Evolutionary conservation across 2,329 filamentous ascomycete species (phyloP).

Genomic region (Coniochaeta ligniaria): DNA sequence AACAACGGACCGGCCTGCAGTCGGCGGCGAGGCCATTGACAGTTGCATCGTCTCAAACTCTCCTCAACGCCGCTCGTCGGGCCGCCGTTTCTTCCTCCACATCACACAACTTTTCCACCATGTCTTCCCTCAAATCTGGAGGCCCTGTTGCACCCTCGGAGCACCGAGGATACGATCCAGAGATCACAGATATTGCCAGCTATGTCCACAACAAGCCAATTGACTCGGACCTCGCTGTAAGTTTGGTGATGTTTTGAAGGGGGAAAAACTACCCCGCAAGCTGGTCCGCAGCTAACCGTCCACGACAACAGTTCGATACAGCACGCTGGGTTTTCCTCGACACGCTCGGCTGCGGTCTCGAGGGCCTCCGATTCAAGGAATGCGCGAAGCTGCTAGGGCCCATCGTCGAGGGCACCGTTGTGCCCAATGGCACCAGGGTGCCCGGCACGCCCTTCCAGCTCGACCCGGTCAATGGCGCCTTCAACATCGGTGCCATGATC

Average conservation of each 20-base stretch:
- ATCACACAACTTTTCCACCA: conserved; percentile 33
- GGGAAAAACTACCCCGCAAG: background rate
- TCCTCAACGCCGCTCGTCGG: conserved; percentile 21
- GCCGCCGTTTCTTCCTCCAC: conserved; percentile 26
- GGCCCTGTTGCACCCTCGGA: conserved; percentile 39
- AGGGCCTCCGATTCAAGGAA: conserved; percentile 91
- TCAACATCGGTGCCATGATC: conserved; percentile 99
- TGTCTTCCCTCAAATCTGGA: conserved; percentile 36
- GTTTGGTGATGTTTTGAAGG: conserved; percentile 24
- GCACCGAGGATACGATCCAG: conserved; percentile 69
- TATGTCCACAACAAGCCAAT: conserved; percentile 93
- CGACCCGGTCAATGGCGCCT: conserved; percentile 90
- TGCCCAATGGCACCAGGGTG: conserved; percentile 87
- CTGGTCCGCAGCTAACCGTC: conserved; percentile 11
- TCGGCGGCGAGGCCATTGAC: conserved; percentile 27
- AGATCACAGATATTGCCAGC: conserved; percentile 90
- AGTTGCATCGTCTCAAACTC: conserved; percentile 21
- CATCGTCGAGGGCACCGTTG: conserved; percentile 79
- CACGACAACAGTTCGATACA: conserved; percentile 68
- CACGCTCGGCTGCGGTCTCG: conserved; percentile 91
- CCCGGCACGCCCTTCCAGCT: conserved; percentile 90
- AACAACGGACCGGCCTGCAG: conserved; percentile 28
- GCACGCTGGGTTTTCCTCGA: conserved; percentile 95
- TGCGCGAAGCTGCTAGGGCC: conserved; percentile 93
- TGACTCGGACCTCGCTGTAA: conserved; percentile 85